Conservation (phyloP, 495 filamentous ascomycete species). For the Hyphodiscus hymeniophilus region DNA sequence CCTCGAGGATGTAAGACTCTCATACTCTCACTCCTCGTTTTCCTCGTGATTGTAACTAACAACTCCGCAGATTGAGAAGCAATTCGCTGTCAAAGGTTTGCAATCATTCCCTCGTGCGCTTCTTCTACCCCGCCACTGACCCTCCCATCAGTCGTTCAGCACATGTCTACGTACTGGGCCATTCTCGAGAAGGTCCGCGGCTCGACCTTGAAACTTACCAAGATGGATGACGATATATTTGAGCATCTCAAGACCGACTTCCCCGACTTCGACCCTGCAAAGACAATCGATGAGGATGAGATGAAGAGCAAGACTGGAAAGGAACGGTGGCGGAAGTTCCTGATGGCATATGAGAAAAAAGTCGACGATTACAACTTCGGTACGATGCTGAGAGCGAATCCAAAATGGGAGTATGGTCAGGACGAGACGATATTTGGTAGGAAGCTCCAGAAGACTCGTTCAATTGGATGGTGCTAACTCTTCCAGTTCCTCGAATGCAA, state of each 20-base stretch:
- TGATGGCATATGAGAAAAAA: conserved; percentile 88
- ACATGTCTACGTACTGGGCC: conserved; percentile 92
- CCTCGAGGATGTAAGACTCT: conserved; percentile 59
- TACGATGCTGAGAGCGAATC: conserved; percentile 73
- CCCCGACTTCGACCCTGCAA: conserved; percentile 80
- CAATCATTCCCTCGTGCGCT: not conserved
- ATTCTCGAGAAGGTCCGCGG: conserved; percentile 87
- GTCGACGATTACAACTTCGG: conserved; percentile 97
- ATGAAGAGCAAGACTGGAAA: conserved; percentile 99
- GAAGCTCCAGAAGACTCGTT: conserved; percentile 7
- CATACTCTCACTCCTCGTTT: not conserved
- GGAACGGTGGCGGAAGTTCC: conserved; percentile 91
- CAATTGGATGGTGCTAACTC: conserved; percentile 10
- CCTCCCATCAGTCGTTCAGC: conserved; percentile 64
- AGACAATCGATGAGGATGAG: conserved; percentile 75
- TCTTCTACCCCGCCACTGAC: conserved; percentile 15
- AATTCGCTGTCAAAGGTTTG: conserved; percentile 93
- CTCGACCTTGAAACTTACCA: conserved; percentile 79
- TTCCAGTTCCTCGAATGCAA: conserved; percentile 77
- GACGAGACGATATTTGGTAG: conserved; percentile 87
- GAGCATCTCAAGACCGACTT: conserved; percentile 79
- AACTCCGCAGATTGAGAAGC: conserved; percentile 84
- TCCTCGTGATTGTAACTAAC: not conserved
- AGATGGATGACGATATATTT: conserved; percentile 89
- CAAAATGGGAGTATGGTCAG: conserved; percentile 77